phyloP scores from a whole-genome alignment of 2,329 filamentous ascomycete species.

The Microcera coccophila region DNA sequence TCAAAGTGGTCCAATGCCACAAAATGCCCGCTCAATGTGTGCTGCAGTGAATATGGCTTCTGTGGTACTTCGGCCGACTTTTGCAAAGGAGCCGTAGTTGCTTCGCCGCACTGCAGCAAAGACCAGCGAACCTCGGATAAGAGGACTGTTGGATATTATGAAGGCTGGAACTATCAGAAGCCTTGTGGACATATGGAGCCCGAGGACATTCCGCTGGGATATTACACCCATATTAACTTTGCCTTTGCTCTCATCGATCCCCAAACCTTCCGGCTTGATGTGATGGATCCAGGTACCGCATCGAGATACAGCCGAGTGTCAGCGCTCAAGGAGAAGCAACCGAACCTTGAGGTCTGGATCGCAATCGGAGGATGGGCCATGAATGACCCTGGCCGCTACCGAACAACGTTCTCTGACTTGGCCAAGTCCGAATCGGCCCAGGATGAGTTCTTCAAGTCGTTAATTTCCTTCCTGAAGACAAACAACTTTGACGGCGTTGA shows the following conservation, averaged over 20 bases:
- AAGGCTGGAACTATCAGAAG: constrained; percentile 2
- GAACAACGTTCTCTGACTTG: constrained; percentile 22
- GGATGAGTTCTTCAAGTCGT: constrained; percentile 3
- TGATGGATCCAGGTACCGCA: neutral
- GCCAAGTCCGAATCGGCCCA: neutral
- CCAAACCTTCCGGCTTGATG: neutral
- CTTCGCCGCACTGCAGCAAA: too few species aligned
- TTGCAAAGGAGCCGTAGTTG: too few species aligned
- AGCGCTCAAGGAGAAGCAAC: constrained; percentile 27
- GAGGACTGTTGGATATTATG: constrained; percentile 14
- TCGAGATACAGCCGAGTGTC: neutral
- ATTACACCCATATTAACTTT: constrained; percentile 13
- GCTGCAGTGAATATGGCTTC: too few species aligned
- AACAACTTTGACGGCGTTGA: constrained; percentile 25
- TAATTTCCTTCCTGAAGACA: constrained; percentile 11
- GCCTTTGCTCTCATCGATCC: constrained; percentile 11
- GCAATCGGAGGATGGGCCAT: constrained; percentile 42
- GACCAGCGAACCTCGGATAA: too few species aligned
- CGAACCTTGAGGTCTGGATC: constrained; percentile 34
- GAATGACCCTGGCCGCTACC: constrained; percentile 32
- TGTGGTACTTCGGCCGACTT: too few species aligned
- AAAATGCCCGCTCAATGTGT: too few species aligned
- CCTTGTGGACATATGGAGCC: constrained; percentile 6
- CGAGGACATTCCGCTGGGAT: constrained; percentile 5
- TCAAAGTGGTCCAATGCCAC: too few species aligned